Base-by-base conservation (phyloP, 768 basidiomycete genomes). In the Rhodotorula kratochvilovae region DNA sequence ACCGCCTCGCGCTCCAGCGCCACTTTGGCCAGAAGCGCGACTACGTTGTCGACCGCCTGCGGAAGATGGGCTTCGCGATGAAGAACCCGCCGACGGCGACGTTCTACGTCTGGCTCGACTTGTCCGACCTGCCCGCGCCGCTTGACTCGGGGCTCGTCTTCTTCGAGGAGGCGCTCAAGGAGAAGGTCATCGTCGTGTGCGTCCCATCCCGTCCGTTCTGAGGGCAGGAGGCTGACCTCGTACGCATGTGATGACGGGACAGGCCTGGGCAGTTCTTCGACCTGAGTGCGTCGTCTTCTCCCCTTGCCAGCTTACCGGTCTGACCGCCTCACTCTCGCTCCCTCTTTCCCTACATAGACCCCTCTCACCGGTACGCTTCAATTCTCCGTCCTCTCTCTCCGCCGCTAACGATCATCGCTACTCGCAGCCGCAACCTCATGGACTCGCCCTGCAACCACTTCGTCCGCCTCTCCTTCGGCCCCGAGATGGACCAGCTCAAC, bases 21-120 rank as follows among this genome's bases (percentile, higher is more conserved):
- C 91, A 93, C 80, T 96, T 96, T 85, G 90, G 91, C 80, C 82
- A 81, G 69, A 97, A 97, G 83, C 87, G 94, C 39, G 92, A 97
- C 80, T 89, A 94, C 70, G 89, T 95, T 50, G 86, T 97, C 31
- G 81, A 84, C 62, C 86, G 94, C n/a, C 85, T 97, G 70, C 85
- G 87, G 68, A 84, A 85, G 50, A 85, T 97, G 66, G 88, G 87
- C 55, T 84, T 96, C 33, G 87, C 89, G 61, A 90, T 96, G 56
- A 83, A 85, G 51, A 65, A 90, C 65, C 88, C 89, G 53, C 92
- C 91, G 12, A 83, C 82, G 29, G 87, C 88, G 66, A 96, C 94
- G 5, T 97, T 96, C 82, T 96, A 97, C 81, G 87, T 96, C 79
- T 96, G 94, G 77, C 54, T 77, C 8, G 70, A 76, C 50, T 27